Evolutionary conservation across 352 stramenopile genomes (phyloP), one percentile per base, ranked within the genome.

Genomic region (Phytophthora rubi): DNA sequence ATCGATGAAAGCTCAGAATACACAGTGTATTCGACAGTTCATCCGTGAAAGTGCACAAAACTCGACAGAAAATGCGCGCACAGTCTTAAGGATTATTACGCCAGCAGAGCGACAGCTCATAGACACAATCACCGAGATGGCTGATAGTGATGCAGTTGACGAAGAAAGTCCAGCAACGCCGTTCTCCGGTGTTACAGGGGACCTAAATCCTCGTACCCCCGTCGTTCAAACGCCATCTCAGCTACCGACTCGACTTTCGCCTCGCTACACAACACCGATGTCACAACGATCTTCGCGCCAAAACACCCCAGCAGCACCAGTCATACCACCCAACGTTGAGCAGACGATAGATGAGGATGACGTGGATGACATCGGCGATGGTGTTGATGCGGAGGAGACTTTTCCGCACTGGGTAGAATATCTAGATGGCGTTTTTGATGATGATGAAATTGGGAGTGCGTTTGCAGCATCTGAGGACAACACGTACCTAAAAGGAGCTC

Each of bases 351-450:
- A 42, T 15, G 33, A 42, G 9, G 33, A 42, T 42, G 33, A 42
- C 12, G 9, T 42, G 33, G 33, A 42, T 9, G 33, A 42, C 4
- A 42, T 42, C 13, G 9, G 33, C 12, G 33, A 15, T 42, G 33
- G 33, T 15, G 33, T 42, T 42, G 33, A 37, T 39, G 51, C 12
- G 7, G 51, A 18, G 3, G 49, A 56, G 18, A 56, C 28, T 2
- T 56, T 56, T 30, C 51, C 51, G 42, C 51, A n/a, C 26, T 56
- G 51, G n/a, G 51, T 21, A 39, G 10, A 39, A 8, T 56, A 56
- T 37, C 26, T 55, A 12, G 13, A 21, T 39, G 49, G 18, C 18
- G 52, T 57, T 13, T 42, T 57, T 42, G 30, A 57, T 5, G 52
- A 57, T 44, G 26, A 57, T 35, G 30, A 44, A 42, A 32, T 57